phyloP scores from a whole-genome alignment of 192 early-diverging fungal genomes.

The Obelidium mucronatum region DNA sequence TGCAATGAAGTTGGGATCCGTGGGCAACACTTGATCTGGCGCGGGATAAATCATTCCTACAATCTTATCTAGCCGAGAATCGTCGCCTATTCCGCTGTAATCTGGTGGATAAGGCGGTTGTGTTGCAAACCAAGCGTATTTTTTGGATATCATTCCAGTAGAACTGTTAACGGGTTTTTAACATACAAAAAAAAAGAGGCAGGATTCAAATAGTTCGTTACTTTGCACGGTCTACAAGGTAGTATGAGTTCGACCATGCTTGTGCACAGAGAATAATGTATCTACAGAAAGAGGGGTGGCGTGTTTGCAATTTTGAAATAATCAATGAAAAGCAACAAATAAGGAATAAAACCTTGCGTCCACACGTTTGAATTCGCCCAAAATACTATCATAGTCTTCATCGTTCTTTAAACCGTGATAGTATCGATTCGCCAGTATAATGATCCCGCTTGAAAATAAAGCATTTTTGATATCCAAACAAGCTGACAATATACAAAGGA shows the following conservation, averaged over 20 bases:
- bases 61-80: conserved; percentile 3
- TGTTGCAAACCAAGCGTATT: background rate
- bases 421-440: background rate
- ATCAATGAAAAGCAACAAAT: too few relatives aligned
- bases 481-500: background rate
- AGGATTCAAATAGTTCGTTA: background rate
- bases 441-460: background rate
- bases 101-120: conserved; percentile 10
- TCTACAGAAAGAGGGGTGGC: background rate
- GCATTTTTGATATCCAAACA: background rate
- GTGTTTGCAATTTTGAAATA: background rate
- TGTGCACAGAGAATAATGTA: conserved; percentile 12
- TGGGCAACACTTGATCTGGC: background rate
- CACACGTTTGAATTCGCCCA: background rate
- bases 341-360: background rate
- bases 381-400: background rate
- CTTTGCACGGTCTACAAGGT: background rate
- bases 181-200: background rate
- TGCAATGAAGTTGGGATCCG: background rate
- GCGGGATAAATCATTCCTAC: conserved; percentile 7
- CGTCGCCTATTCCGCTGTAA: background rate
- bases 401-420: background rate
- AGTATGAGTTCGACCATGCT: conserved; percentile 7
- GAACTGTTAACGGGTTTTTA: too few relatives aligned
- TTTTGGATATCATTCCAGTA: background rate